A percentile compares a stretch with the other conserved stretches of the same genome.
Evolutionary conservation across 768 basidiomycete genomes (phyloP).

Genomic region (Mycena polygramma): DNA sequence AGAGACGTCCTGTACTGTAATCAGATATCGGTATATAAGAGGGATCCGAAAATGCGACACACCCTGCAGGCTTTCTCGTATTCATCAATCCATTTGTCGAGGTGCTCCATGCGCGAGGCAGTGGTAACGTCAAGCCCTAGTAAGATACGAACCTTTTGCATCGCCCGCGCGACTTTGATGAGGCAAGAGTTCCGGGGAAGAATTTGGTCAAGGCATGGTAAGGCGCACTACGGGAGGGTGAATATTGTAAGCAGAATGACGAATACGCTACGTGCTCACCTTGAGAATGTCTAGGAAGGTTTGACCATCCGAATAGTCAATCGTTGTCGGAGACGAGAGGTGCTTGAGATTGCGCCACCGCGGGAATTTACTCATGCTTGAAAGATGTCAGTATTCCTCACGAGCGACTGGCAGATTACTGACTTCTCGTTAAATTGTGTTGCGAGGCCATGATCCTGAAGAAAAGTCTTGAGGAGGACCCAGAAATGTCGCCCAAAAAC

Average conservation of each 20-base stretch:
- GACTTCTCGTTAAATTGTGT: slow-evolving; percentile 19
- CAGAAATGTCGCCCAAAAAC: slow-evolving; percentile 25
- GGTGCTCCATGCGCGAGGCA: neutral
- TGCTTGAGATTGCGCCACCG: slow-evolving; percentile 1
- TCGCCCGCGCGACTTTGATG: neutral
- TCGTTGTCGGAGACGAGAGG: neutral
- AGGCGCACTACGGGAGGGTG: neutral
- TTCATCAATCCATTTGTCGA: neutral
- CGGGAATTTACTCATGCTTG: neutral
- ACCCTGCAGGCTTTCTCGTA: neutral
- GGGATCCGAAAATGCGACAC: neutral
- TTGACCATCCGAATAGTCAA: neutral
- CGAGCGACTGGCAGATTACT: too few species aligned
- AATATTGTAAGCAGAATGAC: neutral
- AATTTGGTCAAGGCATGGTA: neutral
- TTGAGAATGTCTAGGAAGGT: neutral
- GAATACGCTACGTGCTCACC: neutral
- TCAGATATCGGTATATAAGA: neutral
- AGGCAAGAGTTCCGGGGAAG: neutral
- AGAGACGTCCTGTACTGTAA: neutral
- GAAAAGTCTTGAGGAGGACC: slow-evolving; percentile 1
- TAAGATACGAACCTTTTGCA: neutral
- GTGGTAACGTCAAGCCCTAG: neutral
- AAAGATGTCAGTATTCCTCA: neutral
- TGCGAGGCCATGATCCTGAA: neutral